phyloP scores from a whole-genome alignment of 495 filamentous ascomycete species.

The Penicillium cinerascens region DNA sequence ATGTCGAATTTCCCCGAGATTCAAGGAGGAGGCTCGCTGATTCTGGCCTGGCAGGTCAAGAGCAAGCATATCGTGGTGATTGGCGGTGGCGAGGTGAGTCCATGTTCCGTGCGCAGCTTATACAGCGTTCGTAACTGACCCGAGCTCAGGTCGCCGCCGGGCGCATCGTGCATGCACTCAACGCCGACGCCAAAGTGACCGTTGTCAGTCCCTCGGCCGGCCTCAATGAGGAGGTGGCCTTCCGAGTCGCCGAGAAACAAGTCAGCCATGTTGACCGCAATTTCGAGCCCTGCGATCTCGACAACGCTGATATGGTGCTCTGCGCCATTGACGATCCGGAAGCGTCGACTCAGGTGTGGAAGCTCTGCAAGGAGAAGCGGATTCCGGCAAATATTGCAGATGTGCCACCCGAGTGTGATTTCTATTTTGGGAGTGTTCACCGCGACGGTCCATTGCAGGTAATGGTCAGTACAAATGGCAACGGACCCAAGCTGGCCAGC shows the following conservation, averaged over 20 bases:
- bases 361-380: constrained; percentile 77
- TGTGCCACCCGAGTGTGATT: constrained; percentile 94
- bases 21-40: constrained; percentile 85
- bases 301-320: constrained; percentile 79
- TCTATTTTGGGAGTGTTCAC: constrained; percentile 95
- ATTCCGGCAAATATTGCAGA: constrained; percentile 96
- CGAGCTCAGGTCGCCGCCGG: constrained; percentile 79
- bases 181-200: constrained; percentile 88
- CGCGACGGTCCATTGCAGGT: constrained; percentile 93
- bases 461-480: constrained; percentile 98
- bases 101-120: background rate
- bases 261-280: constrained; percentile 74
- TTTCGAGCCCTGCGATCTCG: constrained; percentile 79
- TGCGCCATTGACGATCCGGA: constrained; percentile 89
- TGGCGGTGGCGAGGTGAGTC: constrained; percentile 83
- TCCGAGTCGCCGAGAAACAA: constrained; percentile 68
- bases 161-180: constrained; percentile 86
- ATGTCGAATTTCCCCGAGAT: constrained; percentile 70
- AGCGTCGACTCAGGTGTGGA: constrained; percentile 83
- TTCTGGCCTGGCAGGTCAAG: constrained; percentile 90
- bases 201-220: constrained; percentile 76
- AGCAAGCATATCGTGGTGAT: constrained; percentile 81
- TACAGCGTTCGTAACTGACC: background rate
- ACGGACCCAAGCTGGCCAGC: constrained; percentile 87
- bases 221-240: constrained; percentile 81